Conservation (phyloP, 2,329 filamentous ascomycete genomes). For the Diaporthe citri region DNA sequence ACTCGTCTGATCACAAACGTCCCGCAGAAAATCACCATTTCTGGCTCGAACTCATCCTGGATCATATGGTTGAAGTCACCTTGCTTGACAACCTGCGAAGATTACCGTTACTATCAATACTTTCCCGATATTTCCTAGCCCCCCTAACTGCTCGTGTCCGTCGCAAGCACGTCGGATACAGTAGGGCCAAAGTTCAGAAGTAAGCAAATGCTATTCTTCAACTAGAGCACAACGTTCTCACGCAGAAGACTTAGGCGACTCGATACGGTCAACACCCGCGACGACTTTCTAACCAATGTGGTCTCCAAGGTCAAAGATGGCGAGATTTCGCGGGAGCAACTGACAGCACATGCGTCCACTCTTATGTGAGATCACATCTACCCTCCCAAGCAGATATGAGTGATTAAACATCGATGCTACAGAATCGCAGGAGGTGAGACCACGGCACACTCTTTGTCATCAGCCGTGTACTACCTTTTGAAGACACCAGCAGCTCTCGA, state of each 20-base stretch:
- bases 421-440: constrained; percentile 15
- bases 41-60: constrained; percentile 46
- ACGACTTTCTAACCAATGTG: constrained; percentile 44
- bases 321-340: constrained; percentile 43
- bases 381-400: background rate
- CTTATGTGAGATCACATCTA: constrained; percentile 38
- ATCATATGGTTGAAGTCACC: constrained; percentile 44
- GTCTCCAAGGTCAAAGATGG: constrained; percentile 41
- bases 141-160: background rate
- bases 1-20: background rate
- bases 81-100: constrained; percentile 43
- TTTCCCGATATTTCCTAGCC: constrained; percentile 27
- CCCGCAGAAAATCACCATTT: constrained; percentile 44
- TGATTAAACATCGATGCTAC: background rate
- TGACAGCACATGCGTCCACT: constrained; percentile 45
- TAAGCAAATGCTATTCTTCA: background rate
- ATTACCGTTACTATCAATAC: constrained; percentile 30
- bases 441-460: background rate
- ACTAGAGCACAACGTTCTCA: background rate
- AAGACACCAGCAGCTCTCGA: background rate
- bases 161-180: background rate
- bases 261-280: constrained; percentile 12
- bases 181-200: background rate
- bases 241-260: background rate
- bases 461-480: background rate